Conservation (phyloP, 1,284 basidiomycete species). For the Microstroma glucosiphilum region DNA sequence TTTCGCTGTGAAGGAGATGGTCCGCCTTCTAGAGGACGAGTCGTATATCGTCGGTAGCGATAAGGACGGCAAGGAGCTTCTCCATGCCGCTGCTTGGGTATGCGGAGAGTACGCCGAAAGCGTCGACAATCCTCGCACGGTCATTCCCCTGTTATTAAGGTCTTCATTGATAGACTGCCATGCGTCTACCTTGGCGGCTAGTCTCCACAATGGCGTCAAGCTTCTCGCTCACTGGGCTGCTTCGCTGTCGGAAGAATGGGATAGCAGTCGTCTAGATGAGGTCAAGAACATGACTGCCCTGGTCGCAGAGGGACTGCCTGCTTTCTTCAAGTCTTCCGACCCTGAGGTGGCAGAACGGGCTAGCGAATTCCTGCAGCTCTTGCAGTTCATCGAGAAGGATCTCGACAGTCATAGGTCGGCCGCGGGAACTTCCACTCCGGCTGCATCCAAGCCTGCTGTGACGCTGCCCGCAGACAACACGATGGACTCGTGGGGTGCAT, state of each 20-base stretch:
- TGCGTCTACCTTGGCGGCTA: slow-evolving; percentile 48
- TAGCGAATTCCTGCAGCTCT: slow-evolving; percentile 70
- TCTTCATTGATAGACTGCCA: slow-evolving; percentile 19
- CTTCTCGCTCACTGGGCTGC: slow-evolving; percentile 79
- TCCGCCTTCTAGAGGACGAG: slow-evolving; percentile 59
- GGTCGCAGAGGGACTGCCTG: slow-evolving; percentile 59
- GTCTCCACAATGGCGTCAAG: slow-evolving; percentile 76
- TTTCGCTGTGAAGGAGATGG: slow-evolving; percentile 75
- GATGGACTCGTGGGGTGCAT: background rate
- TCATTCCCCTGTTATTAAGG: slow-evolving; percentile 57
- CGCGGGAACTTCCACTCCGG: no score
- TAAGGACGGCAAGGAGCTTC: slow-evolving; percentile 57
- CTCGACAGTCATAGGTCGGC: slow-evolving; percentile 50
- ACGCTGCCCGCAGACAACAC: background rate
- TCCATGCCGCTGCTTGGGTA: slow-evolving; percentile 90
- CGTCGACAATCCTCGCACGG: slow-evolving; percentile 28
- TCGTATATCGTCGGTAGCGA: slow-evolving; percentile 56
- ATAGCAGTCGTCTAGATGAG: slow-evolving; percentile 64
- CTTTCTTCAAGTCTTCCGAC: slow-evolving; percentile 58
- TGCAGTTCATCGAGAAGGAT: slow-evolving; percentile 74
- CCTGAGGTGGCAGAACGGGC: slow-evolving; percentile 89
- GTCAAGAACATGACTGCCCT: slow-evolving; percentile 62
- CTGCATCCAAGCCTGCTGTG: no score
- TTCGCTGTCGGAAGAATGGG: slow-evolving; percentile 69
- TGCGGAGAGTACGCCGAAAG: slow-evolving; percentile 75